Evolutionary conservation across 2,329 filamentous ascomycete genomes (phyloP).

Genomic region (Emydomyces testavorans): DNA sequence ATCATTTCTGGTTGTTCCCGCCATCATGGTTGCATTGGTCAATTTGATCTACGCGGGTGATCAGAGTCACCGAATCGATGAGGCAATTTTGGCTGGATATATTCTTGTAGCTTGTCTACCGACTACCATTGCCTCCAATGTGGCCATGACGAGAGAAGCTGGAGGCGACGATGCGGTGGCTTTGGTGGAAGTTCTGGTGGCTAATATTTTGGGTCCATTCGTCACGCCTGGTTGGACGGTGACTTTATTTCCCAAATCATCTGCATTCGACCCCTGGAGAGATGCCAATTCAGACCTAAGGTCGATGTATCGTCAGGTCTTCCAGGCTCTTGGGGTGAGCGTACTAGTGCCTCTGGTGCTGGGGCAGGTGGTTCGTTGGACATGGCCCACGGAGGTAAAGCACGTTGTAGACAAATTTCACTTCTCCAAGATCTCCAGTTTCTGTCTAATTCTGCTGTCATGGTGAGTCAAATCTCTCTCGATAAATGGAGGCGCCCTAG

Average conservation of each 20-base stretch:
- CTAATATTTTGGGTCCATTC: conserved; percentile 58
- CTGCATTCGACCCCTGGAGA: conserved; percentile 28
- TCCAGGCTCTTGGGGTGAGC: conserved; percentile 56
- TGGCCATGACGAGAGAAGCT: conserved; percentile 59
- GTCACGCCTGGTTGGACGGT: conserved; percentile 53
- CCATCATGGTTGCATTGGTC: conserved; percentile 47
- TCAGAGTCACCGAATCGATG: conserved; percentile 43
- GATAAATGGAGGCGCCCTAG: neutral
- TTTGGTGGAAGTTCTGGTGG: conserved; percentile 57
- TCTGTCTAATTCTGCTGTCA: conserved; percentile 40
- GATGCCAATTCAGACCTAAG: conserved; percentile 44
- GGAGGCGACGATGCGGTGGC: conserved; percentile 56
- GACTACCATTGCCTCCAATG: conserved; percentile 61
- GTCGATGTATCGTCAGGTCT: conserved; percentile 54
- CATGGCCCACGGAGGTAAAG: conserved; percentile 38
- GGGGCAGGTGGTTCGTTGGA: conserved; percentile 49
- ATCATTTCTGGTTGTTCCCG: conserved; percentile 55
- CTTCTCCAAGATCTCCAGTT: conserved; percentile 35
- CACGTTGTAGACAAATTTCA: conserved; percentile 43
- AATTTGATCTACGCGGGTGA: conserved; percentile 41
- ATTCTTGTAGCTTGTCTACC: conserved; percentile 57
- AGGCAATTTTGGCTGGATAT: conserved; percentile 55
- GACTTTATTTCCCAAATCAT: conserved; percentile 39
- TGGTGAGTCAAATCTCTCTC: conserved; percentile 38
- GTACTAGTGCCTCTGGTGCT: conserved; percentile 53